These are phyloP conservation scores for Sugiyamaella qingdaonensis DNA, from an alignment of 805 yeast species.

Conservation along the genomic window DNA sequence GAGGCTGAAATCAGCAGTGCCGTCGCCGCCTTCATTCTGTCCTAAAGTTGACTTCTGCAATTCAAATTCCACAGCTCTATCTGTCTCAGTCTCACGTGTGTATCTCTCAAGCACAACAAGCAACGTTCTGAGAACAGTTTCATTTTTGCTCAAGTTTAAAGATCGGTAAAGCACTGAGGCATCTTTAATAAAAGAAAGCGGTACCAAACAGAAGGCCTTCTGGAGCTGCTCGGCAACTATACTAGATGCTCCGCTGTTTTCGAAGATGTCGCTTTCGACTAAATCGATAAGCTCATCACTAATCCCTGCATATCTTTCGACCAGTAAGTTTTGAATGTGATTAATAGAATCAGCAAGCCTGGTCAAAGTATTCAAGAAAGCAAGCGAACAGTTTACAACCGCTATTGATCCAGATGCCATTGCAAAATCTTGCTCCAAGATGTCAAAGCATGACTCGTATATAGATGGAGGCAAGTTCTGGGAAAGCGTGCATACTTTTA, in stretches of 20 bases:
- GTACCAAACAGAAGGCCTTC: constrained; percentile 7
- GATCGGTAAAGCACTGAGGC: constrained; percentile 31
- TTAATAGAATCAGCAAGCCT: background rate
- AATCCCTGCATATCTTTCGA: background rate
- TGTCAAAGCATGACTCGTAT: constrained; percentile 13
- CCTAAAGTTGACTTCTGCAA: constrained; percentile 35
- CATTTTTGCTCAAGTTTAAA: constrained; percentile 30
- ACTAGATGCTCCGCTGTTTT: constrained; percentile 5
- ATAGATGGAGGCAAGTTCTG: background rate
- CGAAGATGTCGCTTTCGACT: background rate
- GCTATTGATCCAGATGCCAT: constrained; percentile 27
- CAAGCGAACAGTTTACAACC: constrained; percentile 46
- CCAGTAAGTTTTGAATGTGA: background rate
- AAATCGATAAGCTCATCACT: constrained; percentile 1
- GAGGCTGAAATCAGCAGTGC: background rate
- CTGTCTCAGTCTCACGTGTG: constrained; percentile 21
- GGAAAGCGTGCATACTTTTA: constrained; percentile 1
- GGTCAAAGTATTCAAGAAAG: constrained; percentile 36
- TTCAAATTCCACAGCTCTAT: constrained; percentile 37
- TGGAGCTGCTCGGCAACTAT: constrained; percentile 10
- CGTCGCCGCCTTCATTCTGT: constrained; percentile 28
- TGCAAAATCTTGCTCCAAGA: constrained; percentile 19
- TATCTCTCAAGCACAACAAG: constrained; percentile 21
- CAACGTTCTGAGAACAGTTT: constrained; percentile 12
- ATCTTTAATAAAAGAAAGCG: constrained; percentile 9